These are phyloP conservation scores for Nadsonia commutata DNA, from an alignment of 1,139 yeast species.

Conservation along the genomic window DNA sequence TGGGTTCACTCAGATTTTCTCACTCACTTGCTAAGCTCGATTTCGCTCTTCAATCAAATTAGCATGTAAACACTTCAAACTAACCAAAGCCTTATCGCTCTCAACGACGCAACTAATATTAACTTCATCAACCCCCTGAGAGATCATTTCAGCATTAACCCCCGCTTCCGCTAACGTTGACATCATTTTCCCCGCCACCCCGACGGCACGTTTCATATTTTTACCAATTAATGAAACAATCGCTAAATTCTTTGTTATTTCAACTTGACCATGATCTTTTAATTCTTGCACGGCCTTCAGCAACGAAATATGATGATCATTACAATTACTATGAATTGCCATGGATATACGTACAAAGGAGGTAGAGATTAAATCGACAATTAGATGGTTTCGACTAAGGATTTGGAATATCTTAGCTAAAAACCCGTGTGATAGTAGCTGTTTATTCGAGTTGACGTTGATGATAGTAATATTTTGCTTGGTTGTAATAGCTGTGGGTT, in stretches of 20 bases:
- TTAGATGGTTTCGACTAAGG: constrained; percentile 68
- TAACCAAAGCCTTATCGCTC: constrained; percentile 68
- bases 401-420: constrained; percentile 80
- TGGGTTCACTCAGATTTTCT: too few relatives aligned
- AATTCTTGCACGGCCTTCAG: constrained; percentile 62
- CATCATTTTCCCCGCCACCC: constrained; percentile 96
- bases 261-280: constrained; percentile 72
- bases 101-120: constrained; percentile 91
- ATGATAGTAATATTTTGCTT: constrained; percentile 85
- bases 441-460: constrained; percentile 85
- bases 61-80: constrained; percentile 33
- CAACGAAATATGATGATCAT: constrained; percentile 44
- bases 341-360: constrained; percentile 96
- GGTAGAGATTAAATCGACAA: constrained; percentile 90
- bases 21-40: too few relatives aligned
- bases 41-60: not conserved
- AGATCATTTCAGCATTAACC: constrained; percentile 92
- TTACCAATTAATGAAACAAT: constrained; percentile 90
- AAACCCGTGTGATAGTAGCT: constrained; percentile 87
- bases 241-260: constrained; percentile 74
- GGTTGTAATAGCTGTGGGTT: constrained; percentile 95
- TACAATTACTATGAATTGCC: constrained; percentile 70
- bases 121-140: constrained; percentile 96
- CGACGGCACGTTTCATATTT: constrained; percentile 91
- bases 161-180: constrained; percentile 83